phyloP scores from a whole-genome alignment of 2,329 filamentous ascomycete genomes.

The Aspergillus brasiliensis region DNA sequence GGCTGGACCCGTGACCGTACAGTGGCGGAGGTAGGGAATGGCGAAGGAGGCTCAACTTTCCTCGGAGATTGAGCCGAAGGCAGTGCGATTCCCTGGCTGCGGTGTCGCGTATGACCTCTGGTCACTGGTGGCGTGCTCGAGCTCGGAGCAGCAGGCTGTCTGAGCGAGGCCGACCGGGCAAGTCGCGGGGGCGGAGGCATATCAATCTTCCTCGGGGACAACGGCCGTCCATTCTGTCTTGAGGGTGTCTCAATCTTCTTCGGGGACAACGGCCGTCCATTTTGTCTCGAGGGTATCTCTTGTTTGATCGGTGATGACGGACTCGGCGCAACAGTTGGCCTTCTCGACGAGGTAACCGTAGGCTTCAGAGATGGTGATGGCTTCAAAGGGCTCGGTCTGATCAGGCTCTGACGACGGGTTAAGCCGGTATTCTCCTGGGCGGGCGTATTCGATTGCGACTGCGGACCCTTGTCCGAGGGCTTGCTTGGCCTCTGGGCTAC shows the following conservation, averaged over 20 bases:
- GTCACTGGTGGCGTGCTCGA: constrained; percentile 15
- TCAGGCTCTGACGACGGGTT: constrained; percentile 33
- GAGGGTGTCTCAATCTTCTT: constrained; percentile 9
- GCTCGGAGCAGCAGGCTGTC: constrained; percentile 33
- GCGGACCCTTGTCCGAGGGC: constrained; percentile 16
- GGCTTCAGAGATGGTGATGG: constrained; percentile 17
- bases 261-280: constrained; percentile 25
- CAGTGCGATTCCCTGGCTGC: constrained; percentile 35
- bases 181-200: constrained; percentile 39
- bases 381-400: constrained; percentile 30
- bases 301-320: constrained; percentile 27
- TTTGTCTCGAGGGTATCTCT: constrained; percentile 11
- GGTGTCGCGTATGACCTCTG: constrained; percentile 37
- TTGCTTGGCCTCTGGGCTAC: constrained; percentile 20
- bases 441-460: constrained; percentile 13
- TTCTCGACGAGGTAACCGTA: constrained; percentile 20
- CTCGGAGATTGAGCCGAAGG: constrained; percentile 17
- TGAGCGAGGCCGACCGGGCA: constrained; percentile 39
- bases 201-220: constrained; percentile 34
- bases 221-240: constrained; percentile 17
- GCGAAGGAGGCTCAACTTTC: constrained; percentile 21
- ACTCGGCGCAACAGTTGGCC: constrained; percentile 19
- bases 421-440: constrained; percentile 10
- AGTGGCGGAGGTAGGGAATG: constrained; percentile 15
- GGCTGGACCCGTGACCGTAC: constrained; percentile 33